Evolutionary conservation across 1,139 yeast species (phyloP), one percentile per base, ranked within the genome.

Genomic region (Pichia sp.): DNA sequence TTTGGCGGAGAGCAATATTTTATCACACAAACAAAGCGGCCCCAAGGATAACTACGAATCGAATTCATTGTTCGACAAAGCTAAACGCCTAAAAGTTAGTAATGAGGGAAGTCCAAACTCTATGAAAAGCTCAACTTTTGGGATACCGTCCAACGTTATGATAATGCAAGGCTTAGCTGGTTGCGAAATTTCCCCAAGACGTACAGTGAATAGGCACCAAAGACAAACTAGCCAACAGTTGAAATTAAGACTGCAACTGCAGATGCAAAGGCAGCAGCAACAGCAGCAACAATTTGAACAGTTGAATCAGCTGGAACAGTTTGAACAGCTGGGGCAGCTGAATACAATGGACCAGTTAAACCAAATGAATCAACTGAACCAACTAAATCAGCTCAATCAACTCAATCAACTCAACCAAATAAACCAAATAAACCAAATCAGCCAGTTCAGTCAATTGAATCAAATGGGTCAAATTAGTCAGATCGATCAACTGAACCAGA

Each of bases 201-300:
- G n/a, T 31, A 4, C 14, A 20, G n/a, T 16, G 40, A 31, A 27
- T 43, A 51, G 36, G 8, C 38, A 17, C 30, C 52, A 53, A 34
- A 31, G 29, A 7, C 38, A 20, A 16, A 43, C 33, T 8, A 38
- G 44, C 33, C 49, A 45, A 24, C 48, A 40, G 29, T 3, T 34
- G 16, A 45, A 42, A 29, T 31, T 46, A 38, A 17, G 48, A 10
- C 10, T 49, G 30, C 54, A 51, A 34, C n/a, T 49, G 38, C 54
- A 50, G 36, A 7, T 36, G 2, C 53, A 46, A 31, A 17, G 31
- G n/a, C 54, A 29, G 14, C 42, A 49, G 27, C 24, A 20, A 20
- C 24, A 20, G 24, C 57, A 52, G 27, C 52, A 38, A 9, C 55
- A 51, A 45, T 50, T 43, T n/a, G 54, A 51, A 29, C 52, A 44